Evolutionary conservation across 1,139 yeast genomes (phyloP).

Genomic region (Lodderomyces theae): DNA sequence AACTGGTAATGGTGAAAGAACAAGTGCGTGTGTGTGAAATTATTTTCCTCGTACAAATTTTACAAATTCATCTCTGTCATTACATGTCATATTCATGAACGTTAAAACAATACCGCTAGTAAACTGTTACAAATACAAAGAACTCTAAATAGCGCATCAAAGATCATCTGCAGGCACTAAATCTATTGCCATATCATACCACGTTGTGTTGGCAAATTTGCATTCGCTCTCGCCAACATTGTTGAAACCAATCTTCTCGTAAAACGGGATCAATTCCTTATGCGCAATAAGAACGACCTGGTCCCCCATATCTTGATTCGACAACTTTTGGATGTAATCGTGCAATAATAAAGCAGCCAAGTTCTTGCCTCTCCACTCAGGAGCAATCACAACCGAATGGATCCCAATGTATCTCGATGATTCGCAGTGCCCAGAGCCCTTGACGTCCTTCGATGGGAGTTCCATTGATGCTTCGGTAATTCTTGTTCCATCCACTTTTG

Average conservation of each 20-base stretch:
- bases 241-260: constrained; percentile 74
- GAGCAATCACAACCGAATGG: constrained; percentile 77
- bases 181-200: constrained; percentile 67
- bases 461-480: constrained; percentile 71
- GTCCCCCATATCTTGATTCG: constrained; percentile 84
- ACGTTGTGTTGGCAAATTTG: constrained; percentile 55
- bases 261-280: constrained; percentile 66
- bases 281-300: constrained; percentile 74
- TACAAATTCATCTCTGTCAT: background rate
- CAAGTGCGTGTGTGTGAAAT: too few species aligned
- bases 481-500: constrained; percentile 54
- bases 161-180: constrained; percentile 59
- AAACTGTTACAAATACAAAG: background rate
- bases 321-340: constrained; percentile 86
- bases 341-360: constrained; percentile 80
- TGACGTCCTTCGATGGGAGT: constrained; percentile 43
- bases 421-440: constrained; percentile 80
- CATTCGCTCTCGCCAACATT: constrained; percentile 62
- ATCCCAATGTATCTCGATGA: constrained; percentile 72
- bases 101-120: background rate
- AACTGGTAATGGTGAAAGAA: too few species aligned
- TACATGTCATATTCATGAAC: background rate
- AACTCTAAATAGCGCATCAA: constrained; percentile 6
- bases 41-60: background rate
- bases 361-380: constrained; percentile 76